Evolutionary conservation across 129 eudicot genomes (phyloP).

Genomic region (Kitagawia praeruptora): DNA sequence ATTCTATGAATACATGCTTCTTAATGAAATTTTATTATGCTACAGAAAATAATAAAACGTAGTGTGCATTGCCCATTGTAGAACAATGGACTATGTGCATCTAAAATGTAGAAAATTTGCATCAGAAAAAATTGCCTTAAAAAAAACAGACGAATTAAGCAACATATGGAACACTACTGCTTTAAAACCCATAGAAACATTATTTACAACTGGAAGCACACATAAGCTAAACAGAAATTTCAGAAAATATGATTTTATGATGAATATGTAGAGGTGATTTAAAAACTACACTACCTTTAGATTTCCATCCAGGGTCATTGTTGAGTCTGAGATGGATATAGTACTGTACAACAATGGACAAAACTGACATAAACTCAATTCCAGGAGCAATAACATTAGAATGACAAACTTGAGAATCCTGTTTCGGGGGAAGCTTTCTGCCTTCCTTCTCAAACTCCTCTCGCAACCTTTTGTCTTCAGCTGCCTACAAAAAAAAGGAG

Average conservation of each 20-base stretch:
- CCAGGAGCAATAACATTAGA: slow-evolving; percentile 32
- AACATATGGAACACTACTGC: neutral
- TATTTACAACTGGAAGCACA: neutral
- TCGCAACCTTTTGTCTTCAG: slow-evolving; percentile 24
- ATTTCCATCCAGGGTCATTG: slow-evolving; percentile 24
- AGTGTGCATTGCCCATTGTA: too few relatives aligned
- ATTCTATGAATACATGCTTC: too few relatives aligned
- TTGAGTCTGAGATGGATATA: slow-evolving; percentile 21
- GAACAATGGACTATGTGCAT: too few relatives aligned
- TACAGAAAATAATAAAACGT: too few relatives aligned
- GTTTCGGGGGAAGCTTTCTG: slow-evolving; percentile 20
- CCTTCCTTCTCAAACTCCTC: slow-evolving; percentile 26
- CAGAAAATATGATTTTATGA: neutral
- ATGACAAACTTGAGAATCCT: slow-evolving; percentile 20
- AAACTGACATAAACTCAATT: slow-evolving; percentile 25
- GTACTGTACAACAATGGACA: slow-evolving; percentile 26
- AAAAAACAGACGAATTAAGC: neutral
- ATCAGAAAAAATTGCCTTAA: slow-evolving; percentile 27
- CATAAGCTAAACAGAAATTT: neutral
- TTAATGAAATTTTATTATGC: too few relatives aligned
- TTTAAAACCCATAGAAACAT: neutral
- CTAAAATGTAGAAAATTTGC: slow-evolving; percentile 9
- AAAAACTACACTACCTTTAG: slow-evolving; percentile 17
- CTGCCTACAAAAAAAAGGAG: slow-evolving; percentile 19
- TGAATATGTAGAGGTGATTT: neutral